These are phyloP conservation scores for Annulohypoxylon maeteangense DNA, from an alignment of 495 filamentous ascomycete species.

Conservation along the genomic window DNA sequence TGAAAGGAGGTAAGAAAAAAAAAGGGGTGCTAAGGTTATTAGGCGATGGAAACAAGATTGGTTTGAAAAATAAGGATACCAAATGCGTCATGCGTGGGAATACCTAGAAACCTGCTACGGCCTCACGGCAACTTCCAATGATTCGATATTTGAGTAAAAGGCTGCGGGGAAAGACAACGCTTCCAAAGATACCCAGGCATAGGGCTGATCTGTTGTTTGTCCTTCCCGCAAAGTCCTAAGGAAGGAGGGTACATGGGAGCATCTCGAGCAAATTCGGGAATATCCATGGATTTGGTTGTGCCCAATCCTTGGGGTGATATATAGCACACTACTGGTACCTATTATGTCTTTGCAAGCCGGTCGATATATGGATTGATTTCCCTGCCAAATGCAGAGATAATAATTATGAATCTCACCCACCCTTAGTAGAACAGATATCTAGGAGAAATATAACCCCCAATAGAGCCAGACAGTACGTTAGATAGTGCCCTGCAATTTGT, in stretches of 20 bases:
- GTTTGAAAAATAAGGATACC: constrained; percentile 6
- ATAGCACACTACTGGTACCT: not conserved
- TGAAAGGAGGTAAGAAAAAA: constrained; percentile 9
- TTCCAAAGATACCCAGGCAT: not conserved
- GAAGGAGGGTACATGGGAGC: not conserved
- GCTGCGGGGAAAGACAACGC: not conserved
- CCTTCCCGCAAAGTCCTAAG: not conserved
- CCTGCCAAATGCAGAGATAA: not conserved
- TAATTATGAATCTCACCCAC: not conserved
- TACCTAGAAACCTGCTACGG: constrained; percentile 24
- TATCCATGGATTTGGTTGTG: not conserved
- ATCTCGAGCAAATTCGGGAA: not conserved
- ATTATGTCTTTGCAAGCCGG: not conserved
- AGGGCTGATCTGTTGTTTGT: not conserved
- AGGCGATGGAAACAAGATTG: not conserved
- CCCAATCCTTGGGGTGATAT: not conserved
- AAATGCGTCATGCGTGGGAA: constrained; percentile 8
- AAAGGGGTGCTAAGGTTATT: constrained; percentile 1
- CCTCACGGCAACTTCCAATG: constrained; percentile 27
- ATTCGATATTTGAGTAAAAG: not conserved
- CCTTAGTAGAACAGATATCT: not conserved
- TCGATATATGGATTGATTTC: not conserved
- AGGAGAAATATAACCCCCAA: not conserved
- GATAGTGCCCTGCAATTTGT: constrained; percentile 16
- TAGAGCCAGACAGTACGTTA: not conserved